Evolutionary conservation across 371 early-diverging fungal species (phyloP).

Genomic region (Chytridium lagenaria): DNA sequence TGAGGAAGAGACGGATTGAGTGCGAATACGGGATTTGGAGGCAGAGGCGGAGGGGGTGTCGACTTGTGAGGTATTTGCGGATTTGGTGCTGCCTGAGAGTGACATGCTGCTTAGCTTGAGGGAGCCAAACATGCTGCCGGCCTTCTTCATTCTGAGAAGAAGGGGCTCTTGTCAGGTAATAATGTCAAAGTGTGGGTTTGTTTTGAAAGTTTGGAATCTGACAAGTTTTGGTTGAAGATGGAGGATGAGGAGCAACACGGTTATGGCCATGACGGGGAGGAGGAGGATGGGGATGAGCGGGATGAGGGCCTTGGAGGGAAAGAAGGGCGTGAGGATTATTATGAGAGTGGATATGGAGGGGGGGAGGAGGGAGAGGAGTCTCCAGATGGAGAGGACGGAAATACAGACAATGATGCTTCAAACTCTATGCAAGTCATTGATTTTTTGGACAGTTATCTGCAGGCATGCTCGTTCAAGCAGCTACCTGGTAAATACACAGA

Average conservation of each 20-base stretch:
- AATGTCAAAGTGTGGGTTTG: not conserved
- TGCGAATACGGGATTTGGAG: not conserved
- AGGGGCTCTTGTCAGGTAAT: too few species aligned
- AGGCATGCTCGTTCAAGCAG: slow-evolving; percentile 30
- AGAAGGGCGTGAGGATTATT: too few species aligned
- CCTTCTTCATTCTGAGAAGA: not conserved
- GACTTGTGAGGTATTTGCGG: not conserved
- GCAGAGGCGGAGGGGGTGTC: not conserved
- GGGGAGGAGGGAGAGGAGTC: not conserved
- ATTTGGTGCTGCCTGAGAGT: too few species aligned
- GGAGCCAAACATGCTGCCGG: not conserved
- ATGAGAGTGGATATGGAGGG: not conserved
- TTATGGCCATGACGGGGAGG: not conserved
- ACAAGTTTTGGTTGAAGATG: not conserved
- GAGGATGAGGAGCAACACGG: not conserved
- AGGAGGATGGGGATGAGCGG: not conserved
- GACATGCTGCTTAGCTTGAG: slow-evolving; percentile 5
- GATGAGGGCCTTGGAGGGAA: too few species aligned
- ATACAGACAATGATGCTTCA: slow-evolving; percentile 4
- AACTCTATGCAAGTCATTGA: slow-evolving; percentile 43
- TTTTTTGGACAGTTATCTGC: slow-evolving; percentile 45
- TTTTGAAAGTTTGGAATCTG: not conserved
- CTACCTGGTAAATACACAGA: slow-evolving; percentile 6
- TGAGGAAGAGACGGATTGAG: slow-evolving; percentile 10
- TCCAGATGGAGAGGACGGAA: not conserved